These are phyloP conservation scores for Tirmania nivea DNA, from an alignment of 495 filamentous ascomycete genomes.

Conservation along the genomic window DNA sequence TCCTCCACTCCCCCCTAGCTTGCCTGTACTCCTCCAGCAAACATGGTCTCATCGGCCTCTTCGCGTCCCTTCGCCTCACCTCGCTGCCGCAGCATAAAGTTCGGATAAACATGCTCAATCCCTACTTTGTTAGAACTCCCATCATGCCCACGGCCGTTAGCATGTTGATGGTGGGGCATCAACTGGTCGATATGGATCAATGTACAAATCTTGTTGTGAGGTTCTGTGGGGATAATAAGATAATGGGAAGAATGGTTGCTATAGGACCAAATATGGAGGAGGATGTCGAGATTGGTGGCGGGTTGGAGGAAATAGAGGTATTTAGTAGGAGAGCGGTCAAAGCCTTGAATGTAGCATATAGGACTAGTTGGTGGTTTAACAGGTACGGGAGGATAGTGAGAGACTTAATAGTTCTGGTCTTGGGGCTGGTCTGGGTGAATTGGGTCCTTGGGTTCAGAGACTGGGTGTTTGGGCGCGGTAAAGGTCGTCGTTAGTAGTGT, in stretches of 20 bases:
- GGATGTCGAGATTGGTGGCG: slow-evolving; percentile 11
- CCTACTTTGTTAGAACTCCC: slow-evolving; percentile 48
- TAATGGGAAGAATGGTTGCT: slow-evolving; percentile 7
- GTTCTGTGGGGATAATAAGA: slow-evolving; percentile 4
- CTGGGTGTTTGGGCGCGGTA: no score
- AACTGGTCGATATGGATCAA: slow-evolving; percentile 30
- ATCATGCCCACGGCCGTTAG: slow-evolving; percentile 25
- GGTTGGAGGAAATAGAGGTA: slow-evolving; percentile 12
- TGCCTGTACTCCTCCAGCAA: slow-evolving; percentile 38
- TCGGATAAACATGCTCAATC: slow-evolving; percentile 37
- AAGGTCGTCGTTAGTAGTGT: no score
- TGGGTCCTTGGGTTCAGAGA: no score
- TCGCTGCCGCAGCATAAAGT: slow-evolving; percentile 15
- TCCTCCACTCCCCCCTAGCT: slow-evolving; percentile 25
- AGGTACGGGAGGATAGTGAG: no score
- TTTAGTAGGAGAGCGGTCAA: slow-evolving; percentile 12
- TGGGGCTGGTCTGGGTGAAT: no score
- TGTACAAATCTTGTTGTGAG: slow-evolving; percentile 29
- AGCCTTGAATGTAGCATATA: slow-evolving; percentile 6
- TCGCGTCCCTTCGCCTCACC: slow-evolving; percentile 30
- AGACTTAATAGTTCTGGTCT: no score
- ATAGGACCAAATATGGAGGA: slow-evolving; percentile 11
- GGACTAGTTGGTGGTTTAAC: no score
- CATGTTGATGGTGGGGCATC: slow-evolving; percentile 32
- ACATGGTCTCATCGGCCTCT: slow-evolving; percentile 43